phyloP scores from a whole-genome alignment of 768 basidiomycete species.

The Strobilomyces echinocephalus region DNA sequence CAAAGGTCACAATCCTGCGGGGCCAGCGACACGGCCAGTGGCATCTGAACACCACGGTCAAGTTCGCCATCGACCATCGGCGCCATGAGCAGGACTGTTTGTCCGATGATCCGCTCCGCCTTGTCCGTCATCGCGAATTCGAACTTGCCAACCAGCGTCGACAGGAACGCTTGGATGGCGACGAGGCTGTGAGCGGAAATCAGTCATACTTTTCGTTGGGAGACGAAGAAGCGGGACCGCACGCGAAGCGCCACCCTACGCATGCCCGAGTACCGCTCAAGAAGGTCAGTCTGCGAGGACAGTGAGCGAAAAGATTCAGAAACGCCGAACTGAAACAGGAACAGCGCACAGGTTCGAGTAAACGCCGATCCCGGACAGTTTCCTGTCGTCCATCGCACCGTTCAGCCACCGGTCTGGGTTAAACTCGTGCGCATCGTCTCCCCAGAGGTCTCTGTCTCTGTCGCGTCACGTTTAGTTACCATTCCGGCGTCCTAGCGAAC shows the following conservation, averaged over 20 bases:
- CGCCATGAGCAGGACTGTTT: background rate
- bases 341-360: slow-evolving; percentile 7
- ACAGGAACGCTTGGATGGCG: background rate
- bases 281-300: slow-evolving; percentile 15
- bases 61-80: background rate
- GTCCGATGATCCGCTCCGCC: background rate
- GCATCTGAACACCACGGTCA: background rate
- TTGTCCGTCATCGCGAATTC: background rate
- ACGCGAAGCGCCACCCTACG: slow-evolving; percentile 29
- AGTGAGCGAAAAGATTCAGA: too few species aligned
- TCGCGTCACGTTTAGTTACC: background rate
- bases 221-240: background rate
- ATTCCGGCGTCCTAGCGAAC: background rate
- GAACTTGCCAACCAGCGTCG: background rate
- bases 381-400: background rate
- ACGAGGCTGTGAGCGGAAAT: background rate
- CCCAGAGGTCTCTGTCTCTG: slow-evolving; percentile 23
- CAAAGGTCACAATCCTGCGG: background rate
- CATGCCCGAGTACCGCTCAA: slow-evolving; percentile 12
- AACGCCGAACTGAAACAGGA: background rate
- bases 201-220: background rate
- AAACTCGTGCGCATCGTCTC: slow-evolving; percentile 22
- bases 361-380: slow-evolving; percentile 9
- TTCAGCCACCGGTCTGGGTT: slow-evolving; percentile 10
- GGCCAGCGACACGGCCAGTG: background rate